phyloP scores from a whole-genome alignment of 2,329 filamentous ascomycete genomes.

The Cucurbitaria berberidis region DNA sequence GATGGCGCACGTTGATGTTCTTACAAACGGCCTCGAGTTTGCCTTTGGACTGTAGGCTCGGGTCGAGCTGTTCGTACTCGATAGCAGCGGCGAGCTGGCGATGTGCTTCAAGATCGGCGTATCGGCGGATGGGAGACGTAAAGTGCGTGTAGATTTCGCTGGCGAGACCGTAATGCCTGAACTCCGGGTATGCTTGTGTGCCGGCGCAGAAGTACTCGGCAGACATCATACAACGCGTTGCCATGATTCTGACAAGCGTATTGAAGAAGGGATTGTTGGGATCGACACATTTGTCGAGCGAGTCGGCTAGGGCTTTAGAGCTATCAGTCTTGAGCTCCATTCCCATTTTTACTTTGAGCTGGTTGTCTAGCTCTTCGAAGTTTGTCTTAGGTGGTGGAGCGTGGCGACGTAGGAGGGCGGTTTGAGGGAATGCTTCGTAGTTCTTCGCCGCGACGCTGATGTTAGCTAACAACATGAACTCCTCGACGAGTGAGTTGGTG shows the following conservation, averaged over 20 bases:
- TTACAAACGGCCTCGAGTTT: constrained; percentile 93
- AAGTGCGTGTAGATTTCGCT: constrained; percentile 99
- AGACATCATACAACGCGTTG: constrained; percentile 98
- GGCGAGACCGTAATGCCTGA: constrained; percentile 95
- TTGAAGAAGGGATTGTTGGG: constrained; percentile 92
- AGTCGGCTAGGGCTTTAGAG: constrained; percentile 91
- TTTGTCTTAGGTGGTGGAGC: constrained; percentile 91
- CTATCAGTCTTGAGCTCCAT: constrained; percentile 83
- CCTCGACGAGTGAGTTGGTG: constrained; percentile 96
- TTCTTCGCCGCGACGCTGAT: constrained; percentile 90
- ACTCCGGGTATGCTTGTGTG: constrained; percentile 90
- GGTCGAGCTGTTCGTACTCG: constrained; percentile 85
- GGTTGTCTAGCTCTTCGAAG: constrained; percentile 91
- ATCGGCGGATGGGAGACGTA: constrained; percentile 94
- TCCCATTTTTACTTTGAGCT: constrained; percentile 84
- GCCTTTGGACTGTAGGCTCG: constrained; percentile 78
- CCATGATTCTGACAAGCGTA: constrained; percentile 95
- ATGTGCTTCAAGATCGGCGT: constrained; percentile 95
- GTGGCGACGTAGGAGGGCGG: constrained; percentile 90
- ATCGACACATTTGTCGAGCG: constrained; percentile 84
- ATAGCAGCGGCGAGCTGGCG: constrained; percentile 95
- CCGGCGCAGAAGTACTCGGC: constrained; percentile 98
- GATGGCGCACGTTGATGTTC: constrained; percentile 97
- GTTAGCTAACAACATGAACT: constrained; percentile 99
- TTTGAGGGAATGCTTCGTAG: constrained; percentile 91